A percentile compares a stretch with the other conserved stretches of the same genome.
These are phyloP conservation scores for Penicillium sp. DNA, from an alignment of 2,329 filamentous ascomycete species.

Conservation along the genomic window DNA sequence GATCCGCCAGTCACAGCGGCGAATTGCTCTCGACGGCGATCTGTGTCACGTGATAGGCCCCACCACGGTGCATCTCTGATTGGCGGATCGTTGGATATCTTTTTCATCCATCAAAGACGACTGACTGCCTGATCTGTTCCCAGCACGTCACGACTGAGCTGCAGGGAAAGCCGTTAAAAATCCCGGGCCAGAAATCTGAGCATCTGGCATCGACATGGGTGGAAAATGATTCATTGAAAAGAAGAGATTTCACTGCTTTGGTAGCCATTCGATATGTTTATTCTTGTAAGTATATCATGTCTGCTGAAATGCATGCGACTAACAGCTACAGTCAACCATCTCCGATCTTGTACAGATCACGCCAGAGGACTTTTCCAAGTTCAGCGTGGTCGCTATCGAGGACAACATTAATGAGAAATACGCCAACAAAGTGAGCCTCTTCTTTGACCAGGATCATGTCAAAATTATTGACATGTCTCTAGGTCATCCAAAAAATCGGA, in stretches of 20 bases:
- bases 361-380: constrained; percentile 80
- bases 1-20: constrained; percentile 2
- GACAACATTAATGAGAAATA: constrained; percentile 98
- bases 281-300: constrained; percentile 40
- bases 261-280: constrained; percentile 42
- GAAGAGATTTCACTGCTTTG: neutral
- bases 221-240: constrained; percentile 1
- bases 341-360: constrained; percentile 91
- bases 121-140: neutral
- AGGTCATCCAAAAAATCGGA: constrained; percentile 89
- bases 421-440: constrained; percentile 73
- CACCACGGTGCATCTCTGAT: neutral
- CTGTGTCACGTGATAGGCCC: neutral
- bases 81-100: neutral
- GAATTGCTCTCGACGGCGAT: neutral
- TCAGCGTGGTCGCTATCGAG: constrained; percentile 77
- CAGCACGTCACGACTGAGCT: too few species aligned
- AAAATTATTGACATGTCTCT: neutral
- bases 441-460: too few species aligned
- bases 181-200: neutral
- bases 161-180: neutral
- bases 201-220: constrained; percentile 4
- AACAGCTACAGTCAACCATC: constrained; percentile 66
- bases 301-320: neutral
- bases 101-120: neutral